Evolutionary conservation across 208 protist genomes (phyloP).

Genomic region (Trypanosoma caninum): DNA sequence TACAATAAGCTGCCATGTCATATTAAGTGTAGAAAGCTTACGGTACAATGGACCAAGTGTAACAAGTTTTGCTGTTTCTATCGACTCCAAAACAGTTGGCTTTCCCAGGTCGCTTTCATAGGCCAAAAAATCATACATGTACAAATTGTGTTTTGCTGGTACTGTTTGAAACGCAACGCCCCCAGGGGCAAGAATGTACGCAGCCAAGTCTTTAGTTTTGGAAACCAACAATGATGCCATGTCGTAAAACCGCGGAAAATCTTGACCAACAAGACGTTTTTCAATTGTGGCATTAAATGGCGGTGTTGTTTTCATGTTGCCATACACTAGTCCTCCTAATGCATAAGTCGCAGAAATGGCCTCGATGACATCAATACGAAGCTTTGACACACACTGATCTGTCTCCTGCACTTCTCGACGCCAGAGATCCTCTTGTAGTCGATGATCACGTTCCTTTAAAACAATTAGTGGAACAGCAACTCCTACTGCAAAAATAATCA

Average conservation of each 20-base stretch:
- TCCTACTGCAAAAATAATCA: conserved; percentile 28
- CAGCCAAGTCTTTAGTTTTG: neutral
- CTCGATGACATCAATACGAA: conserved; percentile 38
- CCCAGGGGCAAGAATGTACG: conserved; percentile 43
- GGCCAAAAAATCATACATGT: conserved; percentile 27
- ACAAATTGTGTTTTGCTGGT: conserved; percentile 10
- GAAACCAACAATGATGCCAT: conserved; percentile 12
- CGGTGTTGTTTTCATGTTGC: conserved; percentile 29
- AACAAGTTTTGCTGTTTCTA: conserved; percentile 17
- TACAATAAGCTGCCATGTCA: conserved; percentile 38
- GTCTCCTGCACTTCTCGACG: conserved; percentile 14
- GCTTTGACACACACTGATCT: conserved; percentile 22
- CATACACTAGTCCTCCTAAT: conserved; percentile 53
- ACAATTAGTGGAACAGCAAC: conserved; percentile 38
- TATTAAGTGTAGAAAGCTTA: conserved; percentile 2
- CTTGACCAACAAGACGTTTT: conserved; percentile 28
- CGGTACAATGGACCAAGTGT: conserved; percentile 31
- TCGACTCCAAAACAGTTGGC: conserved; percentile 18
- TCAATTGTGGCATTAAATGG: conserved; percentile 19
- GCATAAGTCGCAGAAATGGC: conserved; percentile 23
- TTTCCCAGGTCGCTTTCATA: neutral
- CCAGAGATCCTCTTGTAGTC: neutral
- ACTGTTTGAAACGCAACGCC: conserved; percentile 44
- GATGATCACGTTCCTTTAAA: conserved; percentile 1
- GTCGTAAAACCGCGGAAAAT: conserved; percentile 29